These are phyloP conservation scores for Kernera saxatilis DNA, from an alignment of 345 rosid genomes.

Conservation along the genomic window DNA sequence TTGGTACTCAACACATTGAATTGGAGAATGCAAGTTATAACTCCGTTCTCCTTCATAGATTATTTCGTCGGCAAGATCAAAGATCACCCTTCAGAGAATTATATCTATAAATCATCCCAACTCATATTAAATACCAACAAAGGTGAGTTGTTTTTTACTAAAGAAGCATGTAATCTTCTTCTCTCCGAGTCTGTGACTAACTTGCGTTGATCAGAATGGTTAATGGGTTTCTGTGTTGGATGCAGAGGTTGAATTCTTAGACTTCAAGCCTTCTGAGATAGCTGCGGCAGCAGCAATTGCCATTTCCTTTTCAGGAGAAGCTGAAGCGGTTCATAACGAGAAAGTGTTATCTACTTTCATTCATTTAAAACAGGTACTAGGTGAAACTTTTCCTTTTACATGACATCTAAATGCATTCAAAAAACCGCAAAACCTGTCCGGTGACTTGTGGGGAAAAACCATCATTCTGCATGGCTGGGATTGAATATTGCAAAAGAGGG, in stretches of 20 bases:
- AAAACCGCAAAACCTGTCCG: no score
- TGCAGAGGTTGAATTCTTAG: slow-evolving; percentile 64
- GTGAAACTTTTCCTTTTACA: no score
- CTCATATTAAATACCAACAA: slow-evolving; percentile 41
- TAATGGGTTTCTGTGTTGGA: slow-evolving; percentile 31
- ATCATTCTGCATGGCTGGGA: no score
- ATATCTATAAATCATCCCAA: slow-evolving; percentile 35
- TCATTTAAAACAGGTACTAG: slow-evolving; percentile 48
- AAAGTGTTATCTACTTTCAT: slow-evolving; percentile 32
- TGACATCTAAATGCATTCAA: no score
- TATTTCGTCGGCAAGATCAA: slow-evolving; percentile 35
- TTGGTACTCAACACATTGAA: slow-evolving; percentile 42
- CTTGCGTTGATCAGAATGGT: background rate
- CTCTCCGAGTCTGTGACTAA: background rate
- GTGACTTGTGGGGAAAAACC: no score
- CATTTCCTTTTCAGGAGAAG: slow-evolving; percentile 35
- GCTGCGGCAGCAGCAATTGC: slow-evolving; percentile 54
- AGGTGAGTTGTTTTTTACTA: slow-evolving; percentile 30
- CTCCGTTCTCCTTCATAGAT: slow-evolving; percentile 47
- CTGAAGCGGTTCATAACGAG: slow-evolving; percentile 29
- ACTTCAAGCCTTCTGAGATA: slow-evolving; percentile 59
- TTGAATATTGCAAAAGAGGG: no score
- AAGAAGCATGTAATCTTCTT: background rate
- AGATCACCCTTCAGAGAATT: slow-evolving; percentile 23
- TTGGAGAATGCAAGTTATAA: slow-evolving; percentile 51